phyloP scores from a whole-genome alignment of 768 basidiomycete genomes.

The Tulasnella sp. region DNA sequence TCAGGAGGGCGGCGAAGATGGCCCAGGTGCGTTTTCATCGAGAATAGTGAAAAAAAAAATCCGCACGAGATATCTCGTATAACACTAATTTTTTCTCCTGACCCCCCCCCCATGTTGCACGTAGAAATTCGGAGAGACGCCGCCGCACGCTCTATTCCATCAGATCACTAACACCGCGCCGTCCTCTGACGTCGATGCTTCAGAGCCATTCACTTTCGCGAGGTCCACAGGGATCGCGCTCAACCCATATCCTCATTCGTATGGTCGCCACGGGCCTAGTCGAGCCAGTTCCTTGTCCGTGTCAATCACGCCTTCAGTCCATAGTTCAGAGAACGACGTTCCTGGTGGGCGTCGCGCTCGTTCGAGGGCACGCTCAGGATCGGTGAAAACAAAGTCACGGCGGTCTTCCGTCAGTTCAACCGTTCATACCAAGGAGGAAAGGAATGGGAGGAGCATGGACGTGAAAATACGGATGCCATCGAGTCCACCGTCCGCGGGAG shows the following conservation, averaged over 20 bases:
- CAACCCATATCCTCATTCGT: no score
- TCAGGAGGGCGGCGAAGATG: neutral
- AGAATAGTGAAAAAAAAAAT: no score
- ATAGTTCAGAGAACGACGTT: neutral
- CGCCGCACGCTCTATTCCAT: neutral
- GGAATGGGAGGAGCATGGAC: no score
- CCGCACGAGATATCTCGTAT: no score
- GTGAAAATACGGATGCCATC: no score
- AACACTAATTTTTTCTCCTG: no score
- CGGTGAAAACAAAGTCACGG: no score
- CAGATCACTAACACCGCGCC: neutral
- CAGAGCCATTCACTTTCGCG: no score
- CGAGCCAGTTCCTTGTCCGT: neutral
- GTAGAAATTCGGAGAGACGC: slow-evolving; percentile 6
- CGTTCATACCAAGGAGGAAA: no score
- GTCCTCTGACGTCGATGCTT: neutral
- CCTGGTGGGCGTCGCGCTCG: neutral
- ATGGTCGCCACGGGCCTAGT: neutral
- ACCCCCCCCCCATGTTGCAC: neutral
- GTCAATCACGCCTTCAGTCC: neutral
- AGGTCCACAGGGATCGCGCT: no score
- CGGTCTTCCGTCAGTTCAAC: no score
- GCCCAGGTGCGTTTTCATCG: slow-evolving; percentile 12
- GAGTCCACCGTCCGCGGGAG: no score
- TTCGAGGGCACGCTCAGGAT: neutral